Evolutionary conservation across 2,329 filamentous ascomycete species (phyloP), one percentile per base, ranked within the genome.

Genomic region (Diatrype stigma): DNA sequence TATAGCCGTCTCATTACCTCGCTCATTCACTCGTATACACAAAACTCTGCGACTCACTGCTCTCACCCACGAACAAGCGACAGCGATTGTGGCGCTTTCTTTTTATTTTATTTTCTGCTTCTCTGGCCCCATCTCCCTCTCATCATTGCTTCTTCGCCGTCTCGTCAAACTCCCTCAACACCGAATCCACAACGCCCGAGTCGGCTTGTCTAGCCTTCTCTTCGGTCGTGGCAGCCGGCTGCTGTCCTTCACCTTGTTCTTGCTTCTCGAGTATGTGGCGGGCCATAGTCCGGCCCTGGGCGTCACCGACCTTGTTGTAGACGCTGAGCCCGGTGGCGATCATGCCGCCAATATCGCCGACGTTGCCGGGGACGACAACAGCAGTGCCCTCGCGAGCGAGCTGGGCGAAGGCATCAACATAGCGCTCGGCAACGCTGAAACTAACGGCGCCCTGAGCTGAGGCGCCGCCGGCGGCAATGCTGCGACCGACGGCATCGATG

Each of bases 301-400:
- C 82, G 63, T 93, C 83, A 60, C 84, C 90, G 42, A 99, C 89
- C 69, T 96, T 96, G 52, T 93, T 90, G 69, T 96, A 99, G 17
- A 99, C 92, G 49, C 91, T 88, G 78, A 99, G 85, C 2, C 92
- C 94, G 17, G 90, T 95, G 37, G 94, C 92, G 69, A 99, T 97
- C 92, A 99, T 96, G 60, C 90, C 85, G 49, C 90, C 87, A 61
- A 99, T 92, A 67, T 99, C 94, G 54, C 94, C 94, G 35, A 99
- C 90, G 65, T 99, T 97, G 11, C 94, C 94, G 1, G 94, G 94
- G 14, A 99, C 92, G 19, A 99, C 90, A 26, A 99, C 87, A 4
- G 91, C 89, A 3, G 94, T 99, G 62, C 94, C 90, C 76, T 99
- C 92, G 73, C 93, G 94, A 47, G 94, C 94, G 60, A 99, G 77